A percentile compares a stretch with the other conserved stretches of the same genome.
These are phyloP conservation scores for Trypanosomatidae sp. DNA, from an alignment of 208 protist genomes.

Conservation along the genomic window DNA sequence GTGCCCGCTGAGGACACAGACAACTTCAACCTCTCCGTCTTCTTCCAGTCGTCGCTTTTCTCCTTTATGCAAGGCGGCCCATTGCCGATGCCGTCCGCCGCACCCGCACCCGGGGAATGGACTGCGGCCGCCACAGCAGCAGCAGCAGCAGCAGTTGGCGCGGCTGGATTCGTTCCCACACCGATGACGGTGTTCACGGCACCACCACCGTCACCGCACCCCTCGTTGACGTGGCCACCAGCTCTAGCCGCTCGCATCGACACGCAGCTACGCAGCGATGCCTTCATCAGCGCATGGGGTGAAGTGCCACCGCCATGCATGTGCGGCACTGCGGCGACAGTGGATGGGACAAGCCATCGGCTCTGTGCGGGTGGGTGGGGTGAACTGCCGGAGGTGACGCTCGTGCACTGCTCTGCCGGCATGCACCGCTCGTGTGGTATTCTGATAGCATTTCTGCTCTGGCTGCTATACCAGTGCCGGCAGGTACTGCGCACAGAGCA, in stretches of 20 bases:
- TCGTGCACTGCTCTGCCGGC: slow-evolving; percentile 84
- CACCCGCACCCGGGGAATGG: not conserved
- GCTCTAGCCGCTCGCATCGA: slow-evolving; percentile 10
- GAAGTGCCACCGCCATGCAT: slow-evolving; percentile 10
- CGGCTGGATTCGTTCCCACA: not conserved
- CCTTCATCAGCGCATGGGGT: slow-evolving; percentile 8
- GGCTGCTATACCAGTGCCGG: slow-evolving; percentile 46
- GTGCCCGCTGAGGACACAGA: slow-evolving; percentile 69
- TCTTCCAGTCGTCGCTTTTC: slow-evolving; percentile 69
- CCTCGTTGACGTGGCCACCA: slow-evolving; percentile 12
- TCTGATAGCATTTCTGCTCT: slow-evolving; percentile 65
- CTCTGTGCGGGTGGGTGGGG: not conserved
- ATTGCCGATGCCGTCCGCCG: slow-evolving; percentile 31
- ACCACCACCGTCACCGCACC: slow-evolving; percentile 1
- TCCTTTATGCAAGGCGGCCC: slow-evolving; percentile 58
- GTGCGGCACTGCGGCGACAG: slow-evolving; percentile 6
- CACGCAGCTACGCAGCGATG: slow-evolving; percentile 12
- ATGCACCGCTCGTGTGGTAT: slow-evolving; percentile 85
- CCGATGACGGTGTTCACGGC: not conserved
- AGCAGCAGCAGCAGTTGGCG: not conserved
- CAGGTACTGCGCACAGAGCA: slow-evolving; percentile 11
- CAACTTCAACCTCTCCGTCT: slow-evolving; percentile 68
- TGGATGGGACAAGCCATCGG: not conserved
- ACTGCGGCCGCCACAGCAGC: slow-evolving; percentile 1
- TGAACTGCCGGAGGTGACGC: slow-evolving; percentile 12